Base-by-base conservation (phyloP, 805 yeast species). In the Danielozyma ontarioensis region DNA sequence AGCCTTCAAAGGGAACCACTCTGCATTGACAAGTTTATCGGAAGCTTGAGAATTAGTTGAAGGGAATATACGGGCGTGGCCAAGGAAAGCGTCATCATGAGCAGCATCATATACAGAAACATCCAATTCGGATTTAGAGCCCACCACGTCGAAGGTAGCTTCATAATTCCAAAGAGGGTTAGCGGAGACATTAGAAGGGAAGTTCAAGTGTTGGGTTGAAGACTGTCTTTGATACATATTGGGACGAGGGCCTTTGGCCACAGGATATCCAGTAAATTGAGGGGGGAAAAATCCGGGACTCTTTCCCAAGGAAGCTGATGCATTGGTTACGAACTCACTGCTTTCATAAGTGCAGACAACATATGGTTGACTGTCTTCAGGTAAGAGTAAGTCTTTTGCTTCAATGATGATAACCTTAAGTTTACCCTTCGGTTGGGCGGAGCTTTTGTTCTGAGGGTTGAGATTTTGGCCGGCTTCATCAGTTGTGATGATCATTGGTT, bases 121-220 rank as follows among this genome's bases (percentile, higher is more conserved):
- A 50, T 87, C 95, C 40, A 93, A 68, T 53, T 84, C 94, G 2
- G 95, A 80, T 46, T 73, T 78, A 27, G 82, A 78, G 13, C 90
- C 94, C 26, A 87, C 76, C 28, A 93, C 96, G 57, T 90, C 98
- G 53, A 93, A 90, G 10, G 78, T 77, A 11, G 97, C 90, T 54
- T 87, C 87, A 57, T 89, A 96, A 52, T 85, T 83, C 96, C 97
- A 90, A 21, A 74, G 66, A 12, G 96, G 96, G 53, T 82, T 82
- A 12, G 40, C 21, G 2, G 79, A 29, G 39, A 34, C 37, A 15
- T 42, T 49, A 23, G 47, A 42, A 27, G 47, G 34, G 13, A 58
- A 45, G 24, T 51, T 53, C 32, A 57, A 52, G 35, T 62, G 72
- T 35, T 55, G 62, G 13, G 59, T 51, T 23, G 63, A 57, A 10